Percentiles rank a stretch among this genome's conserved stretches.
phyloP scores from a whole-genome alignment of 305 asterid genomes.

The Rubia peregrina region DNA sequence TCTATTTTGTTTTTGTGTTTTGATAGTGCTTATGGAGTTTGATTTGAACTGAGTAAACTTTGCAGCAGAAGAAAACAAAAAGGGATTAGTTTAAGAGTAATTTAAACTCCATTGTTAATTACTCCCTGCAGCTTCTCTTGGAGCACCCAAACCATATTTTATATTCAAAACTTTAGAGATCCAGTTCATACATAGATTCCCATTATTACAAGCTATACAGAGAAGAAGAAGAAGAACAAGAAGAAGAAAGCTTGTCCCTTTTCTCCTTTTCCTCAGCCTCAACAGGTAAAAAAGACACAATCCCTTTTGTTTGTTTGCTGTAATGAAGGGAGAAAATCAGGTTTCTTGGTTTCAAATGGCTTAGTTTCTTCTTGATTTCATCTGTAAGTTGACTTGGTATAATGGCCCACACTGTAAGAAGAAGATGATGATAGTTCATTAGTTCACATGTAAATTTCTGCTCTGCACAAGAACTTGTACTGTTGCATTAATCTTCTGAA shows the following conservation, averaged over 20 bases:
- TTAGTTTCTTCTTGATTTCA: background rate
- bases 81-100: constrained; percentile 28
- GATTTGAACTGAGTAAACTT: constrained; percentile 22
- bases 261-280: constrained; percentile 22
- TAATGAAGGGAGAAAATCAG: constrained; percentile 20
- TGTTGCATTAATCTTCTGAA: constrained; percentile 62
- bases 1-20: background rate
- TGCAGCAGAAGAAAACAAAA: constrained; percentile 64
- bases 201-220: constrained; percentile 26
- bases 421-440: constrained; percentile 30
- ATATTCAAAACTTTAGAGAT: constrained; percentile 62
- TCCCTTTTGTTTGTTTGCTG: constrained; percentile 17
- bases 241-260: constrained; percentile 20
- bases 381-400: constrained; percentile 27
- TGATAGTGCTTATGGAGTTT: background rate
- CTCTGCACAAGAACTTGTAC: constrained; percentile 31
- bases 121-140: constrained; percentile 54
- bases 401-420: constrained; percentile 66
- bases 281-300: constrained; percentile 38
- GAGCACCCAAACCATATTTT: constrained; percentile 38
- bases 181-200: constrained; percentile 66
- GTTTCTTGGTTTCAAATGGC: constrained; percentile 18
- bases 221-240: constrained; percentile 16
- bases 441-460: constrained; percentile 45
- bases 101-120: constrained; percentile 38